phyloP scores from a whole-genome alignment of 768 basidiomycete genomes.

The Clitopilus hobsonii region DNA sequence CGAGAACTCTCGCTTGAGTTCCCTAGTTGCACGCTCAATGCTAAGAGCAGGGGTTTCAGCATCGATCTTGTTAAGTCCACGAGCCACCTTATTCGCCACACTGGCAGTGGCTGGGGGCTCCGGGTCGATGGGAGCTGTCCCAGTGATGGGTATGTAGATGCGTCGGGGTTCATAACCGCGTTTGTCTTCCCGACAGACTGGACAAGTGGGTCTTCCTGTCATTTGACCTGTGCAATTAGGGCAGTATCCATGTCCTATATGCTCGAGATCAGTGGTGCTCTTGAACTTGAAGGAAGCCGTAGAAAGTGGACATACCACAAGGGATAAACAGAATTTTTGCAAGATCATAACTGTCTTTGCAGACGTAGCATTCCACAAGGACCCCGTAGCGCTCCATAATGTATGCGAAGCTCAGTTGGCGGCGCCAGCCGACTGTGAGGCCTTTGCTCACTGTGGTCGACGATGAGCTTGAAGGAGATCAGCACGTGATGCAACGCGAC shows the following conservation, averaged over 20 bases:
- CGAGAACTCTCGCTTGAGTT: conserved; percentile 1
- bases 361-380: conserved; percentile 9
- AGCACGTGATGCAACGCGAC: background rate
- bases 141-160: conserved; percentile 11
- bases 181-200: conserved; percentile 7
- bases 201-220: background rate
- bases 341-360: conserved; percentile 5
- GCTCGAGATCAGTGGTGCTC: background rate
- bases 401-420: no score
- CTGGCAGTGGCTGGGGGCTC: no score
- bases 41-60: background rate
- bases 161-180: conserved; percentile 3
- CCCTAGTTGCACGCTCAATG: conserved; percentile 7
- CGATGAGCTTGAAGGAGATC: background rate
- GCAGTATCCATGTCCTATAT: conserved; percentile 13
- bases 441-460: background rate
- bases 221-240: conserved; percentile 3
- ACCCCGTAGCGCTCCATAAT: no score
- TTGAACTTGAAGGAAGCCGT: conserved; percentile 2
- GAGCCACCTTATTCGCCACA: background rate
- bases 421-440: no score
- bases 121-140: background rate
- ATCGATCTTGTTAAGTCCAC: conserved; percentile 4
- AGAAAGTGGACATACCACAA: conserved; percentile 10
- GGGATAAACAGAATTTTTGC: conserved; percentile 9